Conservation (phyloP, 2,329 filamentous ascomycete genomes). For the Colletotrichum sp. region DNA sequence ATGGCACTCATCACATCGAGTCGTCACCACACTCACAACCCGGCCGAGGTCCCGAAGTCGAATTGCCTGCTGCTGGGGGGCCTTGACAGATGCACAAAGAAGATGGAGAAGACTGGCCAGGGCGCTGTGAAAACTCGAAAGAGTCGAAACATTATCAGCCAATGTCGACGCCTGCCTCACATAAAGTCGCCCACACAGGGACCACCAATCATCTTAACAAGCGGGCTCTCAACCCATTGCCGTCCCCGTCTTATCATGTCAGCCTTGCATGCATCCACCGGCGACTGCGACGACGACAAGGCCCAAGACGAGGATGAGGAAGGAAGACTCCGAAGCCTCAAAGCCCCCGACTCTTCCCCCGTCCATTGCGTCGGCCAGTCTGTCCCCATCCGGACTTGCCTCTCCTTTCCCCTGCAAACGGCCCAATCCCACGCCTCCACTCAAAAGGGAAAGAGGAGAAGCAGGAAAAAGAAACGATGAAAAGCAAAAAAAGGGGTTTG, state of each 20-base stretch:
- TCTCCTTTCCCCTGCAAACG: slow-evolving; percentile 8
- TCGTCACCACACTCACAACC: background rate
- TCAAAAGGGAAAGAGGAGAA: background rate
- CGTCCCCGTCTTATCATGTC: background rate
- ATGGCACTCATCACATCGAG: background rate
- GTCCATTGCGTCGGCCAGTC: background rate
- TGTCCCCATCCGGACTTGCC: slow-evolving; percentile 9
- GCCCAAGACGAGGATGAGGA: background rate
- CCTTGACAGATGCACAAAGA: background rate
- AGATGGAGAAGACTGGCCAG: background rate
- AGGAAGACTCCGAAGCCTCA: background rate
- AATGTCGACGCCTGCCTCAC: background rate
- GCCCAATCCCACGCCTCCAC: background rate
- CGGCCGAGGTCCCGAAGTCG: background rate
- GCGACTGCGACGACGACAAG: background rate
- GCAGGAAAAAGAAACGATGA: background rate
- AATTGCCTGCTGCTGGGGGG: background rate
- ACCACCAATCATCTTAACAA: slow-evolving; percentile 1
- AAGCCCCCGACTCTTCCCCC: background rate
- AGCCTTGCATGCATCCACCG: slow-evolving; percentile 1
- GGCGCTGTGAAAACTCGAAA: background rate
- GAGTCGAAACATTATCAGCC: background rate
- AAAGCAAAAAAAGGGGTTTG: background rate
- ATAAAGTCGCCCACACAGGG: background rate
- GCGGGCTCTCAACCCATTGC: background rate